Evolutionary conservation across 495 filamentous ascomycete species (phyloP), one percentile per base, ranked within the genome.

Genomic region (Xylaria intraflava): DNA sequence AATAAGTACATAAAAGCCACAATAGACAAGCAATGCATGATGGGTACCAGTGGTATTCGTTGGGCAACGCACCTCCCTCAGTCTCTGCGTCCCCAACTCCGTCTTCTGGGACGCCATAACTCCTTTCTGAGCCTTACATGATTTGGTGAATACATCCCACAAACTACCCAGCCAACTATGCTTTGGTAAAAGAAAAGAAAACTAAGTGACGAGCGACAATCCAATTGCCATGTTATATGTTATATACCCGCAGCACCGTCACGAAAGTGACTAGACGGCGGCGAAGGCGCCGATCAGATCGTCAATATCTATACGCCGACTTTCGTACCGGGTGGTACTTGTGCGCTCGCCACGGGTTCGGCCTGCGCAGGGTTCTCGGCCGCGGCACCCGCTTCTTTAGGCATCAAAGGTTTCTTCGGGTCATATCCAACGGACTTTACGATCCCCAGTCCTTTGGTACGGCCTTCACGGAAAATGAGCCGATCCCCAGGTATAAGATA

Each of bases 381-480:
- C 16, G 50, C 63, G 23, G 40, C 61, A 31, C 64, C 62, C 40
- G 59, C 55, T 7, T 59, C 47, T 45, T 56, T 49, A 17, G 58
- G 55, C 56, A 53, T 66, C 30, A 77, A 45, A 20, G 72, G 74
- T 12, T 69, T 59, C 10, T 65, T 64, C 0, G 81, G 71, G 67
- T 97, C 91, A 70, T 96, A 97, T 4, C 91, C 92, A 1, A 97
- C 76, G 44, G 81, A 80, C 67, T 94, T 97, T 35, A 98, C 90
- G 58, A 97, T 96, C 0, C 93, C 93, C 5, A 97, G 71, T 0
- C 93, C 93, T 75, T 96, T 97, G 0, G 93, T 98, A 47, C 94
- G 79, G 0, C 93, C 93, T 70, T 98, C 93, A 23, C 93, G 81
- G 74, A 98, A 98, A 27, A 98, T 71, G 29, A 98, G 81, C 26